Evolutionary conservation across 1,284 basidiomycete species (phyloP).

Genomic region (Naganishia cerealis): DNA sequence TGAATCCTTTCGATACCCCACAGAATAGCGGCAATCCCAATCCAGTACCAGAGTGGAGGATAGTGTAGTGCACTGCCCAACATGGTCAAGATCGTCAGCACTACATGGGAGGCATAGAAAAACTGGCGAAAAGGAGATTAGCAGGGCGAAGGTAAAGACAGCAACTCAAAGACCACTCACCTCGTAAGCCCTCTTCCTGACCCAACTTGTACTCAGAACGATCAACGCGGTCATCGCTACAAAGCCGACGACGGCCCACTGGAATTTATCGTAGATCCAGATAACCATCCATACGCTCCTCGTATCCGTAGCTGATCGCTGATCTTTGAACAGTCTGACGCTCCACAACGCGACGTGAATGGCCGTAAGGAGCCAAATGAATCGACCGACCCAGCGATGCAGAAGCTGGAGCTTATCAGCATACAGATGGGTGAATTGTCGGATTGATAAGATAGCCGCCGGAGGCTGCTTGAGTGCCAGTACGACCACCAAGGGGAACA

Average conservation of each 20-base stretch:
- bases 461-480: conserved; percentile 79
- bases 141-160: not conserved
- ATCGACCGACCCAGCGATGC: conserved; percentile 70
- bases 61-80: conserved; percentile 68
- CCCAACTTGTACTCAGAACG: conserved; percentile 63
- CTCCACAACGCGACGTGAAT: conserved; percentile 75
- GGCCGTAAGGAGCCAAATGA: conserved; percentile 70
- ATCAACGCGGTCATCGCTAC: conserved; percentile 68
- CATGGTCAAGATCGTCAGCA: conserved; percentile 66
- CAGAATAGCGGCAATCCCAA: conserved; percentile 63
- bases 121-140: conserved; percentile 39
- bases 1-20: conserved; percentile 69
- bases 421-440: conserved; percentile 66
- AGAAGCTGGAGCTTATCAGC: conserved; percentile 75
- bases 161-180: conserved; percentile 38
- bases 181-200: conserved; percentile 72
- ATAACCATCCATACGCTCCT: conserved; percentile 63
- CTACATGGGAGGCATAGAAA: conserved; percentile 72
- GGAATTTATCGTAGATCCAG: conserved; percentile 69
- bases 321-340: conserved; percentile 66
- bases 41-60: conserved; percentile 63
- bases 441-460: conserved; percentile 73
- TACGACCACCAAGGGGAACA: conserved; percentile 73
- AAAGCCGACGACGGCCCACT: conserved; percentile 73
- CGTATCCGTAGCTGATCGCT: conserved; percentile 59